Percentiles rank a stretch among this genome's conserved stretches.
These are phyloP conservation scores for Fusarium humuli DNA, from an alignment of 2,329 filamentous ascomycete genomes.

Conservation along the genomic window DNA sequence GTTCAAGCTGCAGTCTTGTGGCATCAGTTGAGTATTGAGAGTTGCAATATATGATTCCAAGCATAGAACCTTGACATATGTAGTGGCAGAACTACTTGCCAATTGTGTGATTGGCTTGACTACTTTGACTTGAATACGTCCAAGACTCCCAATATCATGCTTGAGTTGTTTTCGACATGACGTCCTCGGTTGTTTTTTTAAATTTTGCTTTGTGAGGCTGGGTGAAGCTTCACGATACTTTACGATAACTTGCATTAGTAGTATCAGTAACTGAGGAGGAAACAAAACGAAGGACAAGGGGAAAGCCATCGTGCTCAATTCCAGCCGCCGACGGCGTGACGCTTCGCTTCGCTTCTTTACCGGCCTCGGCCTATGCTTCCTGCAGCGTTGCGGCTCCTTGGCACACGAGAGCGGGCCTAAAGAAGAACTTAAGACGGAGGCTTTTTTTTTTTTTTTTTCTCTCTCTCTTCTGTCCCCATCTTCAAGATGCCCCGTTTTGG, in stretches of 20 bases:
- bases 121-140: background rate
- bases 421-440: slow-evolving; percentile 3
- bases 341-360: background rate
- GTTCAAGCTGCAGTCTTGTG: background rate
- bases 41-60: slow-evolving; percentile 21
- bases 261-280: background rate
- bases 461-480: background rate
- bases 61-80: background rate
- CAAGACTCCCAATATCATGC: background rate
- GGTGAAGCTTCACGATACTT: background rate
- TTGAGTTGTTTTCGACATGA: background rate
- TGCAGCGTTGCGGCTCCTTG: slow-evolving; percentile 18
- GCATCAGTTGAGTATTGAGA: slow-evolving; percentile 2
- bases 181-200: background rate
- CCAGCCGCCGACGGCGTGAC: slow-evolving; percentile 1
- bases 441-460: slow-evolving; percentile 31
- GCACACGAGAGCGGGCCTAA: slow-evolving; percentile 12
- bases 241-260: background rate
- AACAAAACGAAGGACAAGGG: background rate
- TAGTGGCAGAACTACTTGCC: background rate
- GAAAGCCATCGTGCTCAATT: background rate
- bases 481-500: slow-evolving; percentile 4
- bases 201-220: background rate
- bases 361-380: slow-evolving; percentile 31
- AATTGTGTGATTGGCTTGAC: background rate